These are phyloP conservation scores for Piromyces sp. DNA, from an alignment of 192 early-diverging fungal species.

Conservation along the genomic window DNA sequence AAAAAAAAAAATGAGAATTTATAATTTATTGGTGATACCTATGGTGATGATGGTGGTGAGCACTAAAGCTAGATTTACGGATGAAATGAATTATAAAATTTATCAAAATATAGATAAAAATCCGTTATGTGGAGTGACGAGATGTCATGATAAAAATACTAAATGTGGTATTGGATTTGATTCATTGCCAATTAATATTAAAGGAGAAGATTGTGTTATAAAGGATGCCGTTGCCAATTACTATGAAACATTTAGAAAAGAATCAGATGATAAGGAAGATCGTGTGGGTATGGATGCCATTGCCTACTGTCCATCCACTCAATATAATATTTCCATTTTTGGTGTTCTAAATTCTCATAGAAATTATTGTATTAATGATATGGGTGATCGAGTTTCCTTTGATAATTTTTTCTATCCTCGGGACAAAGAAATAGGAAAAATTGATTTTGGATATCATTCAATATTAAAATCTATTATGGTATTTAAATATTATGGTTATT, in stretches of 20 bases:
- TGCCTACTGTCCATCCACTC: background rate
- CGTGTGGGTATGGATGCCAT: background rate
- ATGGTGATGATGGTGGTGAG: too few species aligned
- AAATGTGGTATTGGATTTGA: background rate
- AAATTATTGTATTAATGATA: background rate
- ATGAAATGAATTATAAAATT: background rate
- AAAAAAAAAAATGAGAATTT: too few species aligned
- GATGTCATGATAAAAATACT: background rate
- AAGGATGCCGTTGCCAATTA: background rate
- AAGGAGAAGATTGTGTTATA: background rate
- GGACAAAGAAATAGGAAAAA: background rate
- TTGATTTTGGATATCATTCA: background rate
- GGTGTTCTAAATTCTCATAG: background rate
- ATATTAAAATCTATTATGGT: background rate
- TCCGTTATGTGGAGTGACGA: background rate
- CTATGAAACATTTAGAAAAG: background rate
- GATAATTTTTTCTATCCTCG: background rate
- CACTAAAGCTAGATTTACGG: background rate
- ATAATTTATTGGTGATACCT: too few species aligned
- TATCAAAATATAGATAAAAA: background rate
- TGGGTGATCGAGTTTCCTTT: background rate
- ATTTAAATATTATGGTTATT: background rate
- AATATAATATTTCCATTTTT: background rate
- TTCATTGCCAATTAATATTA: background rate
- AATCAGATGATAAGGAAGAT: background rate